Percentiles rank a stretch among this genome's conserved stretches.
Evolutionary conservation across 2,329 filamentous ascomycete species (phyloP).

Genomic region (Botrytis galanthina): DNA sequence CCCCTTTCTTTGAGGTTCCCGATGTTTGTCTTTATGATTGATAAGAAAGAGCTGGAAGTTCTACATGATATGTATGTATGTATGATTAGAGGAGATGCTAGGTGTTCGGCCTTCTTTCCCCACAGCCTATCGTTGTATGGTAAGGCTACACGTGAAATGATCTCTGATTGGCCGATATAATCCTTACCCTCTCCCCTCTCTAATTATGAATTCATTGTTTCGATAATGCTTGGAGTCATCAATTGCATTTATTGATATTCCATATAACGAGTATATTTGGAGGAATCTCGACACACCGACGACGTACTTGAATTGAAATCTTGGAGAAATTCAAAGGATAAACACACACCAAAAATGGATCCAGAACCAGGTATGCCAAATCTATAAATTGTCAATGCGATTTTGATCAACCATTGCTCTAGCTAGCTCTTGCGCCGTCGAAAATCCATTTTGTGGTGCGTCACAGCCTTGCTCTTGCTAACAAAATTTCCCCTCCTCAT

Average conservation of each 20-base stretch:
- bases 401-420: background rate
- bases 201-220: background rate
- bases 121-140: conserved; percentile 1
- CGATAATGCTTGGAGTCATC: conserved; percentile 1
- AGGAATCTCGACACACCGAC: background rate
- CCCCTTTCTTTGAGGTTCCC: background rate
- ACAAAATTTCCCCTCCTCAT: conserved; percentile 23
- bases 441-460: conserved; percentile 8
- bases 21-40: background rate
- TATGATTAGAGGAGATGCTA: background rate
- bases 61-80: background rate
- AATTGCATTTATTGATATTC: background rate
- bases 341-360: background rate
- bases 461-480: conserved; percentile 26
- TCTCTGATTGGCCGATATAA: background rate
- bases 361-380: conserved; percentile 9
- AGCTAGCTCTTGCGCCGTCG: conserved; percentile 12
- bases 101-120: conserved; percentile 8
- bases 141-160: background rate
- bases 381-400: conserved; percentile 6
- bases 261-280: background rate
- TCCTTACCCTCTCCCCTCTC: background rate
- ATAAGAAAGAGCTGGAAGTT: background rate
- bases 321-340: background rate
- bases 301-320: too few species aligned